phyloP scores from a whole-genome alignment of 805 yeast genomes.

The Ogataea henricii region DNA sequence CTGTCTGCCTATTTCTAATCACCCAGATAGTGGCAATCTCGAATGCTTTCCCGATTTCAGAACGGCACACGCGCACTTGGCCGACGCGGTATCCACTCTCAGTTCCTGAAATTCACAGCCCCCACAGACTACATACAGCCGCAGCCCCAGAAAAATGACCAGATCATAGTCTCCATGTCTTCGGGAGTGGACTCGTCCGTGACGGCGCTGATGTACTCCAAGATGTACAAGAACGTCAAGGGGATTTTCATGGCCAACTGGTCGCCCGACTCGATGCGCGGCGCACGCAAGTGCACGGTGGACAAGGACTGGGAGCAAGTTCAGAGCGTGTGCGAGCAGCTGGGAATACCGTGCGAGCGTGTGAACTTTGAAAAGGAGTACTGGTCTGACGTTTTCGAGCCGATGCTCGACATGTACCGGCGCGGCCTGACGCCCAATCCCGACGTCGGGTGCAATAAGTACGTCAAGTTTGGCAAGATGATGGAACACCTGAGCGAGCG shows the following conservation, averaged over 20 bases:
- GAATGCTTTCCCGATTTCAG: not conserved
- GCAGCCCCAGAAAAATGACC: constrained; percentile 53
- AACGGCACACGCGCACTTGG: not conserved
- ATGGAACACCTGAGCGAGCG: constrained; percentile 47
- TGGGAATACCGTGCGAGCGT: constrained; percentile 70
- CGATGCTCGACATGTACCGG: constrained; percentile 77
- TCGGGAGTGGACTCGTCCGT: constrained; percentile 97
- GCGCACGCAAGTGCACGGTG: constrained; percentile 52
- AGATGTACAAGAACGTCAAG: constrained; percentile 56
- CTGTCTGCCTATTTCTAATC: not conserved
- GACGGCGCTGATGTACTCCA: constrained; percentile 60
- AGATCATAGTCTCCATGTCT: constrained; percentile 85
- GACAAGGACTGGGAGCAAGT: constrained; percentile 92
- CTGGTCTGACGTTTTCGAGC: constrained; percentile 90
- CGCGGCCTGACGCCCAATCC: constrained; percentile 91
- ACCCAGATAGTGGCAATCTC: too few relatives aligned
- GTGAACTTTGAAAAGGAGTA: constrained; percentile 88
- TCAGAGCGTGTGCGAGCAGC: constrained; percentile 55
- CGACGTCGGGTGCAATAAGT: constrained; percentile 83
- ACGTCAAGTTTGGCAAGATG: constrained; percentile 85
- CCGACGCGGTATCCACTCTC: not conserved
- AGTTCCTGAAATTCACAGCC: not conserved
- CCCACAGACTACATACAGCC: constrained; percentile 10
- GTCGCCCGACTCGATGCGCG: constrained; percentile 44
- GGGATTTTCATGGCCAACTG: constrained; percentile 96